Evolutionary conservation across 495 filamentous ascomycete genomes (phyloP), one percentile per base, ranked within the genome.

Genomic region (Trichoderma virens): DNA sequence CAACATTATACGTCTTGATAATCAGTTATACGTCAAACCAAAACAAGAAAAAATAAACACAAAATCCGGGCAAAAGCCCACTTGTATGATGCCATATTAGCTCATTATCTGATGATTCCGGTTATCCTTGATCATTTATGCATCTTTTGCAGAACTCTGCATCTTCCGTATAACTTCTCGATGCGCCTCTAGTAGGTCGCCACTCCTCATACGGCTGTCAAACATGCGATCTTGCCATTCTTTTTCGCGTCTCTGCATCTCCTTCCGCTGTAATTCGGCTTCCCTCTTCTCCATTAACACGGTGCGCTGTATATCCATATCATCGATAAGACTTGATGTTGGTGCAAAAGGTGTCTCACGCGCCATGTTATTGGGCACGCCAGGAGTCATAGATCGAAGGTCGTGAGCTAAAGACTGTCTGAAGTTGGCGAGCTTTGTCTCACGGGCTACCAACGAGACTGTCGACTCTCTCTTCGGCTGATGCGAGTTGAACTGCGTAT

Each of bases 161-260:
- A 98, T 88, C 72, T 81, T 85, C 67, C 90, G 79, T 83, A 98
- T 82, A 0, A 90, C 91, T 65, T 93, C 86, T 61, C 88, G 79
- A 74, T 98, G 93, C 45, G 87, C 79, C 51, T 90, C 89, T 39
- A 88, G 77, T 81, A 96, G 86, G 66, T 86, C 85, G 0, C 87
- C 85, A 11, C 84, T 85, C 56, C 90, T 80, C 91, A 95, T 94
- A 64, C 85, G 81, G 67, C 86, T 83, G 61, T 91, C 90, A 65
- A 90, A 84, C 60, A 80, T 78, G 54, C 79, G 80, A 54, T 87
- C 81, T 2, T 74, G 71, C 43, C 76, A 71, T 59, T 76, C 77
- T 67, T 75, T 77, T 63, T 76, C 77, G 62, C 70, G 66, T 51
- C 76, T 73, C 67, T 80, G 77, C 51, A 73, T 64, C 65, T 82